phyloP scores from a whole-genome alignment of 495 filamentous ascomycete genomes.

The Poronia punctata region DNA sequence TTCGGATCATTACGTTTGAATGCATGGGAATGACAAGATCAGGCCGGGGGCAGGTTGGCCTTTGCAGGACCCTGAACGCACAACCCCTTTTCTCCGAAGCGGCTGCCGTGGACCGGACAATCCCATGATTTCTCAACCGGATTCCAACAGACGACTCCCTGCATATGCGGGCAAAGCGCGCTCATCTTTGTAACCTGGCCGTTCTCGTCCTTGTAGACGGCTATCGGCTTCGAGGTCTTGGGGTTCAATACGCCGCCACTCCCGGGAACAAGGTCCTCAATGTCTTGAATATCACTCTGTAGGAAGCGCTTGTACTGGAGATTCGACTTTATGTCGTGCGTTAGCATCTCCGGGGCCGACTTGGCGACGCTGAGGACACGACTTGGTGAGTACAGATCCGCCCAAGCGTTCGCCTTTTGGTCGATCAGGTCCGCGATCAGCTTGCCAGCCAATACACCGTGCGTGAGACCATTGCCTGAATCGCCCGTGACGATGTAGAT shows the following conservation, averaged over 20 bases:
- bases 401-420: conserved; percentile 42
- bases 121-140: conserved; percentile 49
- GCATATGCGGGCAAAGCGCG: conserved; percentile 51
- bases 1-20: no score
- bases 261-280: conserved; percentile 45
- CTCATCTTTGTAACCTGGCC: conserved; percentile 43
- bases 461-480: conserved; percentile 53
- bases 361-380: conserved; percentile 29
- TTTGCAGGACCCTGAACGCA: conserved; percentile 47
- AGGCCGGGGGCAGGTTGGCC: no score
- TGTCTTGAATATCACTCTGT: conserved; percentile 48
- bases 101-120: conserved; percentile 47
- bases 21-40: no score
- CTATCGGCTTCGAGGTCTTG: conserved; percentile 37
- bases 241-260: conserved; percentile 47
- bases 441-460: conserved; percentile 45
- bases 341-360: conserved; percentile 30
- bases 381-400: conserved; percentile 41
- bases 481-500: conserved; percentile 52
- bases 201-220: conserved; percentile 50
- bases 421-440: conserved; percentile 50
- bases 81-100: conserved; percentile 47
- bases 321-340: conserved; percentile 48
- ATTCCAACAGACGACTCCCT: conserved; percentile 53
- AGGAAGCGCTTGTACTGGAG: conserved; percentile 50